Evolutionary conservation across 2,329 filamentous ascomycete species (phyloP).

Genomic region (Botryotinia convoluta): DNA sequence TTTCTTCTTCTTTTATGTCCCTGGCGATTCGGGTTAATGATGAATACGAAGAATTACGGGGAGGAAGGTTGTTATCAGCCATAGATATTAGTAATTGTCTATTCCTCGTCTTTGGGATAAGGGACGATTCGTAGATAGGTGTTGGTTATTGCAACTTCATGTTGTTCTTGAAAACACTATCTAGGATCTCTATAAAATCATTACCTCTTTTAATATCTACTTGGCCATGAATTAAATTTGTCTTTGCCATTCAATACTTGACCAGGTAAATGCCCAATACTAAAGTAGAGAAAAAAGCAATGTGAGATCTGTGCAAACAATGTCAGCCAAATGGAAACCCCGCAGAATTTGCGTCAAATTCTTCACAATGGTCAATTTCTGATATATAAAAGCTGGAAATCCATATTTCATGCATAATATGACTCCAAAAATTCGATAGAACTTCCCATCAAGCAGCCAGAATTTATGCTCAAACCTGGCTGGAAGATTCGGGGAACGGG

Average conservation of each 20-base stretch:
- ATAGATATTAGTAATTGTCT: constrained; percentile 4
- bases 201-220: neutral
- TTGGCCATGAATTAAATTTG: neutral
- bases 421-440: neutral
- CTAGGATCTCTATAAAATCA: neutral
- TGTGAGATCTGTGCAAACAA: neutral
- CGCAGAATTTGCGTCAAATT: neutral
- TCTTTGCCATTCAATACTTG: neutral
- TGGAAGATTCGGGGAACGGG: neutral
- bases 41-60: neutral
- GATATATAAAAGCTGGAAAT: neutral
- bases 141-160: neutral
- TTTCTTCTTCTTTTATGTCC: neutral
- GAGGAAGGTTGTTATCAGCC: neutral
- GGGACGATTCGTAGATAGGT: neutral
- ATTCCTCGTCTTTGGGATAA: neutral
- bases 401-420: neutral
- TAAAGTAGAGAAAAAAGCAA: neutral
- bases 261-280: neutral
- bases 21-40: neutral
- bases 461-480: neutral
- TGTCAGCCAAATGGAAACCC: neutral
- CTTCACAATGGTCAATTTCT: neutral
- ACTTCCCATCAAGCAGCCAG: neutral
- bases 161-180: constrained; percentile 7